Base-by-base conservation (phyloP, 2,329 filamentous ascomycete species). In the Colletotrichum sojae region DNA sequence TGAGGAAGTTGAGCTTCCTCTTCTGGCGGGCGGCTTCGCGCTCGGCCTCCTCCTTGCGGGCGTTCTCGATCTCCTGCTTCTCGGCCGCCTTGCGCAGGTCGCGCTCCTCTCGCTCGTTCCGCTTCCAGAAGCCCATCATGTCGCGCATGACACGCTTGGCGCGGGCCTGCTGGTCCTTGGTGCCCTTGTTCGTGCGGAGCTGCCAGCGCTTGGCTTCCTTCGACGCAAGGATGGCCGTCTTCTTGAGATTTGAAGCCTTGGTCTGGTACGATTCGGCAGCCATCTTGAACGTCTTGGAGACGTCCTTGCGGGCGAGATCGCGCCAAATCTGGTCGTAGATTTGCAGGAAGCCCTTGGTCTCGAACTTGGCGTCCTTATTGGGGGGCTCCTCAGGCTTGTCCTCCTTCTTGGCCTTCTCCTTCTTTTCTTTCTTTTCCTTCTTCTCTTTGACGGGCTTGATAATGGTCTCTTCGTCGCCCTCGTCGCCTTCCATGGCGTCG, bases 81-180 rank as follows among this genome's bases (percentile, higher is more conserved):
- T 99, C 96, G 5, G 96, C 96, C 60, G 95, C 91, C 83, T 97
- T 97, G 74, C 96, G 91, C 72, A 97, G 86, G 79, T 99, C 96
- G 70, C 96, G 93, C 79, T 99, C 96, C 78, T 99, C 96, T 61
- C 95, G 92, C 81, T 99, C 96, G 79, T 99, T 99, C 66, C 95
- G 92, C 83, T 98, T 98, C 96, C 96, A 99, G 87, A 98, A 99
- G 67, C 93, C 91, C 89, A 98, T 96, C 96, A 99, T 99, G 82
- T 99, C 96, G 78, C 96, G 91, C 96, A 99, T 99, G 69, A 95
- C 95, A 73, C 96, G 92, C 86, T 99, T 99, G 67, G 96, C 96
- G 55, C 96, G 91, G 49, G 96, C 96, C 79, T 98, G 96, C 4
- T 97, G 93, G 80, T 99, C 96, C 81, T 99, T 99, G 79, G 93